Percentiles rank a stretch among this genome's conserved stretches.
These are phyloP conservation scores for Penicillium odoratum DNA, from an alignment of 495 filamentous ascomycete species.

Conservation along the genomic window DNA sequence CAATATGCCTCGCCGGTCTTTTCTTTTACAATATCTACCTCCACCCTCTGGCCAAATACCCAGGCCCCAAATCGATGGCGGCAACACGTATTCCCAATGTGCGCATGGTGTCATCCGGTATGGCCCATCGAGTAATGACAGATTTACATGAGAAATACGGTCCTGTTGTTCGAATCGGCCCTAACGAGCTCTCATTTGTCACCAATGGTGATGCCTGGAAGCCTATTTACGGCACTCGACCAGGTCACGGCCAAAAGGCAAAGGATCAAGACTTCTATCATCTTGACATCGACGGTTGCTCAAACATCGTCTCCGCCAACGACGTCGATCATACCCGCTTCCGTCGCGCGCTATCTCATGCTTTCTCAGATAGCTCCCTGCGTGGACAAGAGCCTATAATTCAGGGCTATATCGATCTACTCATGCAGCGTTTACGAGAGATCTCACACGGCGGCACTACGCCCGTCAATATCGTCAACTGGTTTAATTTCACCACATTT, in stretches of 20 bases:
- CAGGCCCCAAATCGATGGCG: constrained; percentile 42
- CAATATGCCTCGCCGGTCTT: not conserved
- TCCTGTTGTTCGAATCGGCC: constrained; percentile 50
- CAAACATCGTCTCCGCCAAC: constrained; percentile 32
- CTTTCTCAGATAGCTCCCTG: constrained; percentile 50
- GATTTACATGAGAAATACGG: constrained; percentile 44
- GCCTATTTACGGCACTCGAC: constrained; percentile 53
- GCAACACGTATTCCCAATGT: constrained; percentile 23
- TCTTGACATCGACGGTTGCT: not conserved
- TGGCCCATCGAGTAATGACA: constrained; percentile 5
- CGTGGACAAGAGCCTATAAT: constrained; percentile 46
- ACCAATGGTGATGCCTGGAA: constrained; percentile 51
- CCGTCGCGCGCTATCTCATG: constrained; percentile 50
- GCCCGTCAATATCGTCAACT: constrained; percentile 47
- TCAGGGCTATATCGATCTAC: constrained; percentile 44
- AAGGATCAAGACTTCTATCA: constrained; percentile 23
- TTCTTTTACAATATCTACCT: constrained; percentile 50
- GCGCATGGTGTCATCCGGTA: constrained; percentile 14
- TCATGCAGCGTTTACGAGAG: constrained; percentile 47
- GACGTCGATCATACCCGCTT: constrained; percentile 41
- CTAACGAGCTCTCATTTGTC: constrained; percentile 50
- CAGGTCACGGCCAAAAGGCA: constrained; percentile 17
- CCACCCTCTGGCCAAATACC: constrained; percentile 51
- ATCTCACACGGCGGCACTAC: constrained; percentile 11
- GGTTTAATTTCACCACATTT: constrained; percentile 63